Conservation (phyloP, 129 eudicot genomes). For the Flaveria robusta region DNA sequence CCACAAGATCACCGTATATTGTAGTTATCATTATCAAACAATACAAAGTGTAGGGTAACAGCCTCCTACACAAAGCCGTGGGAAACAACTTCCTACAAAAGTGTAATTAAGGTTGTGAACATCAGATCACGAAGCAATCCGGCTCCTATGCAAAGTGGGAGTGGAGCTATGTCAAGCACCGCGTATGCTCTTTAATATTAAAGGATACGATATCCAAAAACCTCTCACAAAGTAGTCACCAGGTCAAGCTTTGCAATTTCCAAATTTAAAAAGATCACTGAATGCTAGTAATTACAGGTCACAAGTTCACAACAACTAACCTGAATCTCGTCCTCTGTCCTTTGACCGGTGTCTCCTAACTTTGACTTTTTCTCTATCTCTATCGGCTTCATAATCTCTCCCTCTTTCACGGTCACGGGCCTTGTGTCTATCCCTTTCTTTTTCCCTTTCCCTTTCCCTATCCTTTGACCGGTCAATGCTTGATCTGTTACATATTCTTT, state of each 20-base stretch:
- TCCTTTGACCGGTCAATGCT: slow-evolving; percentile 57
- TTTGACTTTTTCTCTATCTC: slow-evolving; percentile 68
- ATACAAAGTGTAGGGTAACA: too few relatives aligned
- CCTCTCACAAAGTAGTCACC: neutral
- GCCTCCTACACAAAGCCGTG: too few relatives aligned
- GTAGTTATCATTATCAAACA: too few relatives aligned
- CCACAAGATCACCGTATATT: too few relatives aligned
- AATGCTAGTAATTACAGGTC: neutral
- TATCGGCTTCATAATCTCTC: slow-evolving; percentile 66
- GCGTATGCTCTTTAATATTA: too few relatives aligned
- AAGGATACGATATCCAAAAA: too few relatives aligned
- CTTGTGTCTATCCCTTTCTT: slow-evolving; percentile 67
- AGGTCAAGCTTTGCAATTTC: neutral
- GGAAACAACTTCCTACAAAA: too few relatives aligned
- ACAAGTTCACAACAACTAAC: slow-evolving; percentile 25
- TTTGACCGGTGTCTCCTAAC: slow-evolving; percentile 74
- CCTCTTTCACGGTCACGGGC: slow-evolving; percentile 70
- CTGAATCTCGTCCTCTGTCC: slow-evolving; percentile 76
- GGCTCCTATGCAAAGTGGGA: too few relatives aligned
- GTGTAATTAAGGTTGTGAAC: too few relatives aligned
- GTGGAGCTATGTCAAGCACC: too few relatives aligned
- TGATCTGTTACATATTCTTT: slow-evolving; percentile 55
- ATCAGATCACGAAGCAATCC: too few relatives aligned
- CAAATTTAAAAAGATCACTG: neutral
- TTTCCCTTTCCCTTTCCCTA: slow-evolving; percentile 54